Conservation (phyloP, 495 filamentous ascomycete species). For the Daldinia caldariorum region DNA sequence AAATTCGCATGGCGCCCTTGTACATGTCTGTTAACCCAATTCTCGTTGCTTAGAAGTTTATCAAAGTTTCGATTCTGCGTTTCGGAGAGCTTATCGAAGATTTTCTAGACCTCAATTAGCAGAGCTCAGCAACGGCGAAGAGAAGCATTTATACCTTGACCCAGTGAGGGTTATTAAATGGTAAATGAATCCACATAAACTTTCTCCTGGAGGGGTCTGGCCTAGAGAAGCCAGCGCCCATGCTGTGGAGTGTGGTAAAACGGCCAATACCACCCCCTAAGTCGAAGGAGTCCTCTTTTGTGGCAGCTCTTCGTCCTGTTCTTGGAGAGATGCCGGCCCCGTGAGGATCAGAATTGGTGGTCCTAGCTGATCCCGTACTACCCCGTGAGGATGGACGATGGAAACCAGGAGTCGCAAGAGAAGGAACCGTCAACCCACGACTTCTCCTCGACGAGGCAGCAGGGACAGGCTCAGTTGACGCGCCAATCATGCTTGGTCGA, state of each 20-base stretch:
- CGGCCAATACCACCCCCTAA: neutral
- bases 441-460: constrained; percentile 24
- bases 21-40: constrained; percentile 58
- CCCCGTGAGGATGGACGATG: constrained; percentile 46
- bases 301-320: constrained; percentile 10
- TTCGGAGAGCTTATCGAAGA: constrained; percentile 51
- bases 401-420: constrained; percentile 38
- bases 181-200: constrained; percentile 73
- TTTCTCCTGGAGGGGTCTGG: constrained; percentile 54
- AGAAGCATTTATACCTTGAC: constrained; percentile 56
- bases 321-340: constrained; percentile 26
- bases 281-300: neutral
- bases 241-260: constrained; percentile 35
- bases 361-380: constrained; percentile 41
- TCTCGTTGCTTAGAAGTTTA: constrained; percentile 61
- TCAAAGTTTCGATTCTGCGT: constrained; percentile 51
- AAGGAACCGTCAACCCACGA: constrained; percentile 45
- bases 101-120: constrained; percentile 48
- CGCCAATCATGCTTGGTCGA: constrained; percentile 38
- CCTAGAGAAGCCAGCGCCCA: constrained; percentile 53
- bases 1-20: constrained; percentile 57
- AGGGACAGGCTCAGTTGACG: constrained; percentile 39
- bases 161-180: constrained; percentile 73
- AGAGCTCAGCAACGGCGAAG: constrained; percentile 22
- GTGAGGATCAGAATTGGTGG: constrained; percentile 47